Evolutionary conservation across 1,284 basidiomycete species (phyloP).

Genomic region (Ustilago xerochloae): DNA sequence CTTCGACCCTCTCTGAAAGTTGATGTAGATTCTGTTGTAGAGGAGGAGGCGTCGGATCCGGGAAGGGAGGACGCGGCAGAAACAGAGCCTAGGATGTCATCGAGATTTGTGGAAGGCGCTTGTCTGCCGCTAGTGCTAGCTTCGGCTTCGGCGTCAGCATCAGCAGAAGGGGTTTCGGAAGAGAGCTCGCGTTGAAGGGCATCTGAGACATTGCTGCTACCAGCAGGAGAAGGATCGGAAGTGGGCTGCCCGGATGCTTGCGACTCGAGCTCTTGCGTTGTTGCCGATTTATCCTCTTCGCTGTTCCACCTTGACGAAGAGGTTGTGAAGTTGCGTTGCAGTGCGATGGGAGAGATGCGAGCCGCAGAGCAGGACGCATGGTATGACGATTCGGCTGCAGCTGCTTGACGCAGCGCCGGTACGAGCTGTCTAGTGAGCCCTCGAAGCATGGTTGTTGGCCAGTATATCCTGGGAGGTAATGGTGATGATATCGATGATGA

Average conservation of each 20-base stretch:
- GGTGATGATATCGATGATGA: too few species aligned
- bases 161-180: constrained; percentile 1
- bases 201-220: constrained; percentile 36
- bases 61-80: constrained; percentile 29
- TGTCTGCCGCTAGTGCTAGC: constrained; percentile 9
- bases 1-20: constrained; percentile 10
- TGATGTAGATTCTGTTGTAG: not conserved
- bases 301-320: constrained; percentile 10
- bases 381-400: constrained; percentile 9
- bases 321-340: constrained; percentile 14
- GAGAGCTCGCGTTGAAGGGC: constrained; percentile 24
- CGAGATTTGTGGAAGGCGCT: constrained; percentile 31
- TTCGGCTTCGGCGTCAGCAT: not conserved
- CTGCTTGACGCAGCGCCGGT: constrained; percentile 3
- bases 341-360: constrained; percentile 2
- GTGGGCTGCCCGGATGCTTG: constrained; percentile 29
- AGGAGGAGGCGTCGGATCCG: constrained; percentile 3
- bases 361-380: constrained; percentile 4
- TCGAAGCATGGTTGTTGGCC: constrained; percentile 22
- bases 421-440: constrained; percentile 5
- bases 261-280: constrained; percentile 32
- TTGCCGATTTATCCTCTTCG: constrained; percentile 23
- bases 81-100: constrained; percentile 43
- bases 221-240: constrained; percentile 19
- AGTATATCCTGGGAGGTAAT: too few species aligned